Percentiles rank a stretch among this genome's conserved stretches.
These are phyloP conservation scores for Fusarium nygamai DNA, from an alignment of 2,329 filamentous ascomycete species.

Conservation along the genomic window DNA sequence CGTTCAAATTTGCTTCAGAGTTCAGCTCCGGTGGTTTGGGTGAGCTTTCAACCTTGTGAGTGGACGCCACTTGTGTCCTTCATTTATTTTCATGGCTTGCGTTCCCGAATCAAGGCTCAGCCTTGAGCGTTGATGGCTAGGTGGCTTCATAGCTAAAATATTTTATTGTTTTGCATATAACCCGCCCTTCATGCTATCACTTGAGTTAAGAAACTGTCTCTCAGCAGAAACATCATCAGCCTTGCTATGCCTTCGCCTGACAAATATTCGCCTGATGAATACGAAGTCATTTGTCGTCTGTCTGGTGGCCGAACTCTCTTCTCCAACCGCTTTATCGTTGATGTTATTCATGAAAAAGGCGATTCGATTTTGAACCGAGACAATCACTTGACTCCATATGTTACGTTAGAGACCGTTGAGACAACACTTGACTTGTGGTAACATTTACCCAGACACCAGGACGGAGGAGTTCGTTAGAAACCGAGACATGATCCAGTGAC, in stretches of 20 bases:
- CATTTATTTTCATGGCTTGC: conserved; percentile 2
- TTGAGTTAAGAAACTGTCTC: not conserved
- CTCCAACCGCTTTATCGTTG: not conserved
- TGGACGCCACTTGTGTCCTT: conserved; percentile 27
- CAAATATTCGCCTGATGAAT: conserved; percentile 4
- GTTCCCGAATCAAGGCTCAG: not conserved
- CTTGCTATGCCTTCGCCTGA: conserved; percentile 6
- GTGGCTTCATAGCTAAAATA: not conserved
- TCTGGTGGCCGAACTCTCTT: not conserved
- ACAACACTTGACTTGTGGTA: conserved; percentile 27
- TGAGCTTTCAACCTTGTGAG: not conserved
- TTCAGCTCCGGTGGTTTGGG: conserved; percentile 4
- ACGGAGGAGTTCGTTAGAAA: conserved; percentile 3
- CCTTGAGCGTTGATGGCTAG: not conserved
- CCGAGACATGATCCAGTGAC: conserved; percentile 29
- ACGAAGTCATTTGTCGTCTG: conserved; percentile 12
- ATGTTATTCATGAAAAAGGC: conserved; percentile 16
- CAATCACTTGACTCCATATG: conserved; percentile 18
- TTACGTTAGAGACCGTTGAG: conserved; percentile 9
- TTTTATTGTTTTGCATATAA: conserved; percentile 14
- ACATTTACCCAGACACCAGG: conserved; percentile 7
- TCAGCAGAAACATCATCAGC: conserved; percentile 6
- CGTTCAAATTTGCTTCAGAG: conserved; percentile 13
- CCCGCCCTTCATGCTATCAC: not conserved
- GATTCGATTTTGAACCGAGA: conserved; percentile 2